A percentile compares a stretch with the other conserved stretches of the same genome.
Evolutionary conservation across 2,329 filamentous ascomycete species (phyloP).

Genomic region (Lasiodiplodia sp.): DNA sequence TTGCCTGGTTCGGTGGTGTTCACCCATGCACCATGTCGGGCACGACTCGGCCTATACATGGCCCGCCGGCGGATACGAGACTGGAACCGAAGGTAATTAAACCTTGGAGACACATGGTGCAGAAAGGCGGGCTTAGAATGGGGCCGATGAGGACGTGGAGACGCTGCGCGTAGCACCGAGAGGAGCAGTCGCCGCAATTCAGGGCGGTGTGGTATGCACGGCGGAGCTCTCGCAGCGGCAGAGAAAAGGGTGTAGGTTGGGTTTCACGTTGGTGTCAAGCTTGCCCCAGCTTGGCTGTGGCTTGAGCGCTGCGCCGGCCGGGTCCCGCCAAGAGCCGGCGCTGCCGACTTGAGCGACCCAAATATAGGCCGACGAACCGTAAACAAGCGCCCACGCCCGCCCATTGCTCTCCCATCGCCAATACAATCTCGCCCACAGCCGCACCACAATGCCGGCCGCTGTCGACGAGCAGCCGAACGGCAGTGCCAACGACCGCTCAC

Average conservation of each 20-base stretch:
- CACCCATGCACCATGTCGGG: background rate
- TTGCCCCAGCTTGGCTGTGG: constrained; percentile 9
- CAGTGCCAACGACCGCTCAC: constrained; percentile 46
- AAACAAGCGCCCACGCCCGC: constrained; percentile 25
- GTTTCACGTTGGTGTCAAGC: constrained; percentile 21
- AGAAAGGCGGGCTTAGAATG: background rate
- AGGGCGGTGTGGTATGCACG: background rate
- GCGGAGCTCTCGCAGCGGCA: constrained; percentile 8
- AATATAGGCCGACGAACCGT: constrained; percentile 16
- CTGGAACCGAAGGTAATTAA: constrained; percentile 1
- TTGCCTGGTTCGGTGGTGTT: background rate
- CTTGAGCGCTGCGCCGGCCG: background rate
- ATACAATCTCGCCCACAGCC: background rate
- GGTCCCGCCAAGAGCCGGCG: constrained; percentile 2
- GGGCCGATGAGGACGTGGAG: background rate
- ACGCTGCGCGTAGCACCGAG: background rate
- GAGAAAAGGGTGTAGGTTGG: constrained; percentile 4
- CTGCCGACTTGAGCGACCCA: constrained; percentile 10
- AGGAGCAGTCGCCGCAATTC: background rate
- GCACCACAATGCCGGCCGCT: constrained; percentile 40
- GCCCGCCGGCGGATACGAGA: constrained; percentile 11
- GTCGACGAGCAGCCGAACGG: constrained; percentile 29
- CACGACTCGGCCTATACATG: background rate
- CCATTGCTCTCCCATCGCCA: constrained; percentile 12
- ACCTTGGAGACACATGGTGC: background rate